Evolutionary conservation across 768 basidiomycete species (phyloP), one percentile per base, ranked within the genome.

Genomic region (Hygrocybe punicea): DNA sequence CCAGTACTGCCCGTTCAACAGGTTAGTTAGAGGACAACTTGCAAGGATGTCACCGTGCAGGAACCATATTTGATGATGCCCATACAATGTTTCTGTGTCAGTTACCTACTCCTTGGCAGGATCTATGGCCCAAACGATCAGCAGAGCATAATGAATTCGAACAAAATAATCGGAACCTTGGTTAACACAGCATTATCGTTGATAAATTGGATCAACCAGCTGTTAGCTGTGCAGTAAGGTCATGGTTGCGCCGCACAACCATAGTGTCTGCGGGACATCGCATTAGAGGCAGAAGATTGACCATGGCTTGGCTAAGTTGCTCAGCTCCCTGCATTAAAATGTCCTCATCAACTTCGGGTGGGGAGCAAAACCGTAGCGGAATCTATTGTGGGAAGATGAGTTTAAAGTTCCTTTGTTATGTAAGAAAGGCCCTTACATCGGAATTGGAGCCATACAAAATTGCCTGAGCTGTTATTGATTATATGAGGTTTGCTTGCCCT

Each of bases 21-120:
- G 55, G 39, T 21, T 24, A 39, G 23, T 14, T 36, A 14, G 6
- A 7, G 39, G 33, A 49, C 21, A 4, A 71, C 84, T 52, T 65
- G 87, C 88, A 23, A 91, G 74, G 25, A 82, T 74, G 42, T 86
- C 83, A 60, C 89, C 89, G 65, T 90, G 81, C 61, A 75, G 74
- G n/a, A 81, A 57, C 95, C 95, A 97, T 21, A 97, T 74, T 39
- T 89, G 86, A 58, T 86, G 83, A 4, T 83, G 85, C 2, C 91
- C 89, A 59, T 86, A 86, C 16, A 96, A 76, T 64, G 91, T 92
- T 71, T 97, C 95, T 1, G 91, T 91, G 65, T 97, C 89, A 17
- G 79, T 82, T 36, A 85, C 86, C 14, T n/a, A n/a, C n/a, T n/a
- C n/a, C n/a, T n/a, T n/a, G n/a, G n/a, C n/a, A n/a, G n/a, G n/a